A percentile compares a stretch with the other conserved stretches of the same genome.
Evolutionary conservation across 768 basidiomycete species (phyloP).

Genomic region (Cytidiella melzeri): DNA sequence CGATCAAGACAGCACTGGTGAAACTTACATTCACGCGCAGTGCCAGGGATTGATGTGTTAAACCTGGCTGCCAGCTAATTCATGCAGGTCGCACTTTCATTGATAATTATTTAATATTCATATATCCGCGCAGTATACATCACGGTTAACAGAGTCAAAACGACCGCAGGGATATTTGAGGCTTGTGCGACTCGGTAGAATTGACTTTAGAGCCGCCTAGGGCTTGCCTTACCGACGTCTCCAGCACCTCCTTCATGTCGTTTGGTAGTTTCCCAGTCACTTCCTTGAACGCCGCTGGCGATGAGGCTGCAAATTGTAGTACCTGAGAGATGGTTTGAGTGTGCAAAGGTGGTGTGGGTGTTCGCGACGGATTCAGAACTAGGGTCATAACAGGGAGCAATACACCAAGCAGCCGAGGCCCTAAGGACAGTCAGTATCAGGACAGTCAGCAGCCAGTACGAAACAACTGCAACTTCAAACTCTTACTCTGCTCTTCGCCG

Average conservation of each 20-base stretch:
- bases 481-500: slow-evolving; percentile 58
- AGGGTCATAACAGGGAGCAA: slow-evolving; percentile 72
- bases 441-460: too few relatives aligned
- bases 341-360: slow-evolving; percentile 40
- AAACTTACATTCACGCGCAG: too few relatives aligned
- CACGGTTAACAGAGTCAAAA: slow-evolving; percentile 41
- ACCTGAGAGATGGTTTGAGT: slow-evolving; percentile 60
- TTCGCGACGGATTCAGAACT: slow-evolving; percentile 50
- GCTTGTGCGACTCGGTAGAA: slow-evolving; percentile 43
- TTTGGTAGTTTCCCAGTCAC: slow-evolving; percentile 64
- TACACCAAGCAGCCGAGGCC: slow-evolving; percentile 59
- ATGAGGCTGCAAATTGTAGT: slow-evolving; percentile 61
- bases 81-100: too few relatives aligned
- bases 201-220: slow-evolving; percentile 42
- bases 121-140: neutral
- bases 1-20: too few relatives aligned
- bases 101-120: too few relatives aligned
- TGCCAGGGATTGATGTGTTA: too few relatives aligned
- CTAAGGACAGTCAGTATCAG: slow-evolving; percentile 30
- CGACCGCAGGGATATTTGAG: slow-evolving; percentile 72
- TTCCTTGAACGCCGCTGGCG: slow-evolving; percentile 79
- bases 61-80: too few relatives aligned
- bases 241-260: slow-evolving; percentile 54
- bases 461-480: too few relatives aligned
- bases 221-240: slow-evolving; percentile 72